Conservation (phyloP, 164 flowering plant species). For the Santalum album region DNA sequence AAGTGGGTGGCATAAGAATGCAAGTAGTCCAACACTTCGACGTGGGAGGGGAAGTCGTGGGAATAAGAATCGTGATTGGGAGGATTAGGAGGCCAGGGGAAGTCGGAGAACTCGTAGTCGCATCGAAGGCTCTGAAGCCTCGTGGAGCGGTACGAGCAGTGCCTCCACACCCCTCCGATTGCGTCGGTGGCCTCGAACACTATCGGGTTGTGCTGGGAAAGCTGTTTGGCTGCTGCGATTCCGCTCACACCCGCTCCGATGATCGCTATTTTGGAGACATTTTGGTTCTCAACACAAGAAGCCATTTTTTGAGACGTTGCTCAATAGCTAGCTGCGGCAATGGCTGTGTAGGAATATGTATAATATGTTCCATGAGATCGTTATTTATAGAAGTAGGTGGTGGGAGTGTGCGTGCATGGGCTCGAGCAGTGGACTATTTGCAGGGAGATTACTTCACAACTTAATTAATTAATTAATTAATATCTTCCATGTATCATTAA, state of each 20-base stretch:
- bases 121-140: slow-evolving; percentile 76
- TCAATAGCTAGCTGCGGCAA: no score
- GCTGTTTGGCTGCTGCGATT: slow-evolving; percentile 82
- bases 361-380: no score
- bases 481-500: no score
- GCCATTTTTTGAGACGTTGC: no score
- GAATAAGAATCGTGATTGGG: neutral
- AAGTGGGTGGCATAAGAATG: slow-evolving; percentile 62
- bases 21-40: slow-evolving; percentile 69
- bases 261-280: slow-evolving; percentile 53
- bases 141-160: slow-evolving; percentile 64
- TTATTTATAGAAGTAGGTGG: no score
- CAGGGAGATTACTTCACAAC: no score
- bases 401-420: no score
- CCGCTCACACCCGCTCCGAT: slow-evolving; percentile 94
- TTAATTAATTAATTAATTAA: no score
- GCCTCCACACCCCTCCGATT: slow-evolving; percentile 88
- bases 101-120: slow-evolving; percentile 88
- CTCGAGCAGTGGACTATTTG: no score
- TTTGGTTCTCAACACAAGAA: no score
- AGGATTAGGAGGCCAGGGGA: slow-evolving; percentile 49
- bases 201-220: slow-evolving; percentile 44
- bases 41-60: slow-evolving; percentile 47
- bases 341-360: no score
- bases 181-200: slow-evolving; percentile 78